Base-by-base conservation (phyloP, 768 basidiomycete genomes). In the Tricholoma bakamatsutake region DNA sequence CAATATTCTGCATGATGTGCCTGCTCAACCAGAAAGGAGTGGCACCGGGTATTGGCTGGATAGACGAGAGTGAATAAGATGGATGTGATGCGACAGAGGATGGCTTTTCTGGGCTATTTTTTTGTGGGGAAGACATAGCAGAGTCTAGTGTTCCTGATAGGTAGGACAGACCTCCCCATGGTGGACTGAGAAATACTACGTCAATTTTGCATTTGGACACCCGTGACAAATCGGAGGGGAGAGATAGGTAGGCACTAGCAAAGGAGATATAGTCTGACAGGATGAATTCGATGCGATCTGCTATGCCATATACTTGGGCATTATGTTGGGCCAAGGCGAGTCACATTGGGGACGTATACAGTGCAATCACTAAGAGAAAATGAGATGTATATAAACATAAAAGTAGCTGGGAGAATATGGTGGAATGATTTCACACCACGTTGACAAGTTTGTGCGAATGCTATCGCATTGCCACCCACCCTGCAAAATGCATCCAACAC, bases 401-500 rank as follows among this genome's bases (percentile, higher is more conserved):
- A 28, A 3, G 15, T 28, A 15, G n/a, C n/a, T n/a, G n/a, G 8
- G 27, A 28, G 15, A 15, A 13, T 2, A 46, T 24, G 21, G 28
- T 6, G n/a, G 3, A 15, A 15, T 5, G 12, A 27, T 18, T 10
- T 69, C 86, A 57, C 64, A 97, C 96, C 96, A 70, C 90, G 74
- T 67, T 96, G 90, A 72, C 97, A 99, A 2, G 94, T 97, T 67
- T 88, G 83, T 2, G 97, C 97, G 70, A 99, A 98, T 3, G 94
- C 93, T 55, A 99, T 98, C 0, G 96, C 84, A 64, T 99, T 99
- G 13, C 96, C 97, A 27, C 97, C 97, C 0, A 98, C 95, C 1
- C 97, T 97, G 65, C 95, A 98, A 68, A 98, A 99, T 0, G 94
- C 92, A 66, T 98, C 97, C 34, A 96, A 76, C 57, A 97, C 77